Conservation (phyloP, 495 filamentous ascomycete species). For the Podospora pseudopauciseta region DNA sequence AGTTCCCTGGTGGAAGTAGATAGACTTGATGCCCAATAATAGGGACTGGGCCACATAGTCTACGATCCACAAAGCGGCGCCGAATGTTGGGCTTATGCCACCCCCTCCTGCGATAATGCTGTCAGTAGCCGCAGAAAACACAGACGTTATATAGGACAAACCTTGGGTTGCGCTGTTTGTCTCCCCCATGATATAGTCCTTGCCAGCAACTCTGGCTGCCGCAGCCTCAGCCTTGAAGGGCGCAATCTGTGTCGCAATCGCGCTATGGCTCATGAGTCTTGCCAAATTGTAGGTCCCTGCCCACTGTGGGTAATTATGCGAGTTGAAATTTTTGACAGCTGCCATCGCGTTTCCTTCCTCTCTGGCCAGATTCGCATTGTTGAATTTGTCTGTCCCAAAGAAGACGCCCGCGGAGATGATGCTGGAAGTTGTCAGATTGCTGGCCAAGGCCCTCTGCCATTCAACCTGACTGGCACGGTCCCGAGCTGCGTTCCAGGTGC, state of each 20-base stretch:
- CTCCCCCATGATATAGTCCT: constrained; percentile 57
- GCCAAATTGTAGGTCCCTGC: constrained; percentile 36
- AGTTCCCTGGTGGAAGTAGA: constrained; percentile 61
- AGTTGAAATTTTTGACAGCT: constrained; percentile 53
- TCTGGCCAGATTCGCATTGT: constrained; percentile 46
- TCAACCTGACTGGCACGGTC: constrained; percentile 54
- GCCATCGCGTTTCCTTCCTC: constrained; percentile 47
- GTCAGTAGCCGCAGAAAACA: background rate
- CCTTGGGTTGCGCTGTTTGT: constrained; percentile 47
- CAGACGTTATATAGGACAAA: background rate
- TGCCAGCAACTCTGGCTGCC: constrained; percentile 43
- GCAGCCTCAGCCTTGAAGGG: constrained; percentile 49
- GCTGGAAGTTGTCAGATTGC: constrained; percentile 39
- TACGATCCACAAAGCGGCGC: constrained; percentile 58
- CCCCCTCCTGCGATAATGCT: constrained; percentile 19
- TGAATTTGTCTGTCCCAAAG: constrained; percentile 41
- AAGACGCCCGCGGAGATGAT: constrained; percentile 52
- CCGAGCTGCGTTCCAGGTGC: constrained; percentile 50
- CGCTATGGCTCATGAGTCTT: constrained; percentile 52
- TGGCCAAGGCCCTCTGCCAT: constrained; percentile 53
- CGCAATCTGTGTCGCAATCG: constrained; percentile 37
- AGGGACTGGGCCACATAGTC: constrained; percentile 54
- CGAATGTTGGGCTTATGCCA: constrained; percentile 56
- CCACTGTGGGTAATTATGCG: constrained; percentile 57
- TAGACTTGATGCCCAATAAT: constrained; percentile 45